Conservation (phyloP, 805 yeast genomes). For the Sugiyamaella smithiae region DNA sequence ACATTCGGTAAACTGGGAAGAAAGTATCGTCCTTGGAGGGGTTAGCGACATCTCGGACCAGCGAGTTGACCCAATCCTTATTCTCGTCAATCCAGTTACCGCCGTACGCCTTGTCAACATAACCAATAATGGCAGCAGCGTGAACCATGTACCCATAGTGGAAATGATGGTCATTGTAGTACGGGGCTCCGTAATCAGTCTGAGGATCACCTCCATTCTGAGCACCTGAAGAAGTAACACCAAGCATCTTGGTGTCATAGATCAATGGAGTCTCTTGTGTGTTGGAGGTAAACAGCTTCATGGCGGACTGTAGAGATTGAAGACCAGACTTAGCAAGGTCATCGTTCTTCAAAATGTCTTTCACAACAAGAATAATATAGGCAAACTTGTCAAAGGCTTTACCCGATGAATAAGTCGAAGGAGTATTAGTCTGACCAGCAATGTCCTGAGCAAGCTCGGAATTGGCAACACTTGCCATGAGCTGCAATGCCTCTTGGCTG, state of each 20-base stretch:
- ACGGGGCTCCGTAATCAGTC: conserved; percentile 72
- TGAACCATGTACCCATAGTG: conserved; percentile 84
- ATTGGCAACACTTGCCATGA: conserved; percentile 49
- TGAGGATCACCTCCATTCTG: conserved; percentile 37
- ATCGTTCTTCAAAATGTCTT: conserved; percentile 59
- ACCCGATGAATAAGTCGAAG: conserved; percentile 90
- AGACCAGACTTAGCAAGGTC: conserved; percentile 51
- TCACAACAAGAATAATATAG: conserved; percentile 70
- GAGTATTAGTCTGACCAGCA: conserved; percentile 55
- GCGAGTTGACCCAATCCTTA: conserved; percentile 57
- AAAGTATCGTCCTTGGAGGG: conserved; percentile 49
- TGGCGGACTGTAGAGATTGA: conserved; percentile 60
- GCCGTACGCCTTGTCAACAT: conserved; percentile 52
- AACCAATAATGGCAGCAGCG: conserved; percentile 74
- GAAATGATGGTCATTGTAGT: conserved; percentile 83
- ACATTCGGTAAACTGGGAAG: conserved; percentile 67
- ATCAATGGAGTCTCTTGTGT: conserved; percentile 67
- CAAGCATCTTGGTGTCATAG: conserved; percentile 67
- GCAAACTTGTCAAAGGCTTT: conserved; percentile 89
- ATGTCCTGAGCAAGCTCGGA: conserved; percentile 56
- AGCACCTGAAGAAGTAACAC: conserved; percentile 36
- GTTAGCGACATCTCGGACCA: conserved; percentile 68
- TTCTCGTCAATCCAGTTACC: conserved; percentile 50
- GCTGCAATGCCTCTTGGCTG: conserved; percentile 37
- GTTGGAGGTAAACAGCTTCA: conserved; percentile 66